These are phyloP conservation scores for Amauroascus niger DNA, from an alignment of 2,329 filamentous ascomycete species.

Conservation along the genomic window DNA sequence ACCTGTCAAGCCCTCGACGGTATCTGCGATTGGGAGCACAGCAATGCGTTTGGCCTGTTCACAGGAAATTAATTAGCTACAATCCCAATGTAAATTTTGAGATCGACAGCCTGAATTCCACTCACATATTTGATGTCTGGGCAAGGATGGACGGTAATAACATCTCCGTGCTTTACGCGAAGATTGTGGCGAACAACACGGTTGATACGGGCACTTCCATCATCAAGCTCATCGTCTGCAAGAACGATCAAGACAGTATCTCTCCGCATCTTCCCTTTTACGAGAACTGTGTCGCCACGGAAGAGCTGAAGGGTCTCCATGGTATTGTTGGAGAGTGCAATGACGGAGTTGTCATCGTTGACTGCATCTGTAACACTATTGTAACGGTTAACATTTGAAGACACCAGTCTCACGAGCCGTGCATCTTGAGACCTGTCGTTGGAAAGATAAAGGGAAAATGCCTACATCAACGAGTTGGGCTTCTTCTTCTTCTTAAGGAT, in stretches of 20 bases:
- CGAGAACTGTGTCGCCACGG: slow-evolving; percentile 93
- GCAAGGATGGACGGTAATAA: slow-evolving; percentile 94
- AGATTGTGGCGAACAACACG: slow-evolving; percentile 97
- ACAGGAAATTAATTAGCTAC: neutral
- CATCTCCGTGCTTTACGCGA: slow-evolving; percentile 94
- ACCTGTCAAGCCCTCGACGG: slow-evolving; percentile 92
- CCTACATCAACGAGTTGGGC: slow-evolving; percentile 95
- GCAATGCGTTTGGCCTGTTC: slow-evolving; percentile 91
- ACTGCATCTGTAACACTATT: slow-evolving; percentile 82
- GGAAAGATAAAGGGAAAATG: slow-evolving; percentile 13
- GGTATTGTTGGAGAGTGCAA: slow-evolving; percentile 93
- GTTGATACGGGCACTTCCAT: slow-evolving; percentile 95
- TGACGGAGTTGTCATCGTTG: slow-evolving; percentile 99
- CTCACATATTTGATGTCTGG: slow-evolving; percentile 99
- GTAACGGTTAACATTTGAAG: slow-evolving; percentile 7
- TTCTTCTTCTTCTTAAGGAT: slow-evolving; percentile 99
- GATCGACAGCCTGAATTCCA: slow-evolving; percentile 24
- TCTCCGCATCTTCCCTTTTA: slow-evolving; percentile 99
- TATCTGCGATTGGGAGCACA: slow-evolving; percentile 95
- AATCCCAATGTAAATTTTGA: neutral
- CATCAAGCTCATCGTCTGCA: slow-evolving; percentile 94
- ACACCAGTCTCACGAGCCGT: neutral
- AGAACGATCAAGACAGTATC: slow-evolving; percentile 97
- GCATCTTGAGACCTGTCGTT: neutral
- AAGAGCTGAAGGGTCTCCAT: slow-evolving; percentile 98